Conservation (phyloP, 257 asterid species). For the Striga asiatica region DNA sequence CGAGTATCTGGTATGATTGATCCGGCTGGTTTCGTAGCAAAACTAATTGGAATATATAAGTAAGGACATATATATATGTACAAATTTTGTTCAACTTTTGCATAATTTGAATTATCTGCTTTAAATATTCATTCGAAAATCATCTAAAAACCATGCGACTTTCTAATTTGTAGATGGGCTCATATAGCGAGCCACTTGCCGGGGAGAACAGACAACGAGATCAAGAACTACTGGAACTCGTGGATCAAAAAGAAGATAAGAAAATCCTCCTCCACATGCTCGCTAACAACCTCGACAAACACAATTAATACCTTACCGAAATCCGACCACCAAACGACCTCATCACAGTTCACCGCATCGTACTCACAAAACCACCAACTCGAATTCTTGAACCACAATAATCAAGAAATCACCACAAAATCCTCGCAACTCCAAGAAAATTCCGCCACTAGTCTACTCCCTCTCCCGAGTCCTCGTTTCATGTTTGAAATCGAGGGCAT, state of each 20-base stretch:
- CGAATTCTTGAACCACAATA: slow-evolving; percentile 18
- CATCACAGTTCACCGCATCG: slow-evolving; percentile 21
- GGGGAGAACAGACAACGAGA: slow-evolving; percentile 87
- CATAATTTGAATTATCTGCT: too few relatives aligned
- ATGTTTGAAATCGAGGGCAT: slow-evolving; percentile 39
- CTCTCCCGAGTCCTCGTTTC: slow-evolving; percentile 44
- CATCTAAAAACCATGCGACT: background rate
- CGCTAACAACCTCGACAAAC: slow-evolving; percentile 13
- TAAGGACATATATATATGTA: too few relatives aligned
- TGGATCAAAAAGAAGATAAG: slow-evolving; percentile 84
- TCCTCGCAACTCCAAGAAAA: background rate
- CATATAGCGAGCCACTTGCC: slow-evolving; percentile 94
- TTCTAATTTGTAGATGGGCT: slow-evolving; percentile 74
- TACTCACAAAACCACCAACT: slow-evolving; percentile 26
- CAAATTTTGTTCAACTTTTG: too few relatives aligned
- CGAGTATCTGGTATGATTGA: too few relatives aligned
- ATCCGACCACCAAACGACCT: slow-evolving; percentile 16
- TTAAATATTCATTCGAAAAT: too few relatives aligned
- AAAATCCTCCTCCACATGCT: slow-evolving; percentile 24
- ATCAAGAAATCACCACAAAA: slow-evolving; percentile 31
- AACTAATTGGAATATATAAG: too few relatives aligned
- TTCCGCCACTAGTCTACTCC: slow-evolving; percentile 14
- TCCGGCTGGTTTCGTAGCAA: too few relatives aligned
- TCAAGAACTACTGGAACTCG: slow-evolving; percentile 90
- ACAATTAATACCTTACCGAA: slow-evolving; percentile 10